Base-by-base conservation (phyloP, 1,284 basidiomycete species). In the Fomitopsis schrenkii region DNA sequence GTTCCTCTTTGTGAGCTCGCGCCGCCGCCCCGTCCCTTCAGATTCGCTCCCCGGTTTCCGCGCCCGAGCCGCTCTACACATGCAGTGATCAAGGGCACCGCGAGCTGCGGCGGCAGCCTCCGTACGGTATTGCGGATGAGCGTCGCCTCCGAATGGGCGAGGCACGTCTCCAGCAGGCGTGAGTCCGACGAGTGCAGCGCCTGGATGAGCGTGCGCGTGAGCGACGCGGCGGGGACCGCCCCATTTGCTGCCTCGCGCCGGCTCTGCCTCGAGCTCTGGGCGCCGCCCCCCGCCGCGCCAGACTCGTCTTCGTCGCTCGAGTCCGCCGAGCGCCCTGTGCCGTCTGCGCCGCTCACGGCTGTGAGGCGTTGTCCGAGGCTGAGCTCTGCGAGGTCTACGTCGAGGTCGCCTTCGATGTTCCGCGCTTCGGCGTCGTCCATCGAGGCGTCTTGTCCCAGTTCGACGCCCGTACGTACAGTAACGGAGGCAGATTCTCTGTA, bases 131-230 rank as follows among this genome's bases (percentile, higher is more conserved):
- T 94, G 59, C 89, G 84, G 67, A 99, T 93, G 46, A 99, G 79
- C 1, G 80, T 77, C 9, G 85, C 80, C 67, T 97, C 90, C 19
- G 94, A 92, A 76, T 98, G 94, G 0, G 84, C 79, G 36, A 99
- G 79, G 77, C 95, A 98, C 33, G 91, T 89, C 70, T 97, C 94
- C 61, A 99, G 79, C 44, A 99, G 79, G 6, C 88, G 86, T 0
- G 90, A 85, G 78, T 99, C 97, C 22, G 92, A 91, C 2, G 97
- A 98, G 74, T 99, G 97, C 53, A 99, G 79, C 0, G 97, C 97
- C 77, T 99, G 97, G 56, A 97, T 94, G 55, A 99, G 83, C 15
- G 97, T 96, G 58, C 95, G 90, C 28, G 97, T 94, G 59, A 99
- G 84, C 1, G 97, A 97, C 63, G 91, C 88, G 1, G 94, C 88